A percentile compares a stretch with the other conserved stretches of the same genome.
Conservation (phyloP, 768 basidiomycete genomes). For the Lyophyllum decastes region DNA sequence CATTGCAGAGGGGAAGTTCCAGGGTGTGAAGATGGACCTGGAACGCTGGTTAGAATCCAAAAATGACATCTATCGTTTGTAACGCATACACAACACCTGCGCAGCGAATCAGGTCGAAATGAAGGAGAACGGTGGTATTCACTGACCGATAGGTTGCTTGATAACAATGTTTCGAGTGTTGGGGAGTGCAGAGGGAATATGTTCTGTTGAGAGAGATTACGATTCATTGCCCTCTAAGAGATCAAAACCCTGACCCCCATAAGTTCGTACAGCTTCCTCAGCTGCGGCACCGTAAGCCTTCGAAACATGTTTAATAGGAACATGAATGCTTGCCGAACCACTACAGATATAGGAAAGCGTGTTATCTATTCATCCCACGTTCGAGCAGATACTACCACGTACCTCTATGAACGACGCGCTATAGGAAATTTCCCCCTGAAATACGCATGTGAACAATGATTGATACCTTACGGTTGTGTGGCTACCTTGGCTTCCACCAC, state of each 20-base stretch:
- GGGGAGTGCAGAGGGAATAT: slow-evolving; percentile 75
- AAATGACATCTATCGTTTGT: background rate
- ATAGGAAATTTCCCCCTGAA: slow-evolving; percentile 84
- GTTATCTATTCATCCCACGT: background rate
- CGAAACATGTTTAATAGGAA: background rate
- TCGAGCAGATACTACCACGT: slow-evolving; percentile 17
- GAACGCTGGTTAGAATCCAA: slow-evolving; percentile 4
- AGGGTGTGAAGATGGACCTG: slow-evolving; percentile 80
- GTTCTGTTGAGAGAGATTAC: slow-evolving; percentile 45
- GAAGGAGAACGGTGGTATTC: background rate
- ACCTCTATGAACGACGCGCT: slow-evolving; percentile 86
- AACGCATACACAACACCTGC: slow-evolving; percentile 42
- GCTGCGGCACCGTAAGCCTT: slow-evolving; percentile 46
- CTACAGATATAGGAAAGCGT: slow-evolving; percentile 33
- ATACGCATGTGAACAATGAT: slow-evolving; percentile 2
- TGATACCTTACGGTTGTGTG: background rate
- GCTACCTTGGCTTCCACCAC: slow-evolving; percentile 77
- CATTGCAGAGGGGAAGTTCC: slow-evolving; percentile 97
- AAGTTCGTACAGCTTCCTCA: slow-evolving; percentile 88
- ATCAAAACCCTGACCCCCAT: slow-evolving; percentile 59
- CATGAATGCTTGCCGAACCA: slow-evolving; percentile 69
- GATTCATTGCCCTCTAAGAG: background rate
- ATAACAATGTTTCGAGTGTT: slow-evolving; percentile 83
- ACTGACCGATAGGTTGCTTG: slow-evolving; percentile 87
- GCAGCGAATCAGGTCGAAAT: background rate